Base-by-base conservation (phyloP, 371 early-diverging fungal genomes). In the Cladochytrium tenue region DNA sequence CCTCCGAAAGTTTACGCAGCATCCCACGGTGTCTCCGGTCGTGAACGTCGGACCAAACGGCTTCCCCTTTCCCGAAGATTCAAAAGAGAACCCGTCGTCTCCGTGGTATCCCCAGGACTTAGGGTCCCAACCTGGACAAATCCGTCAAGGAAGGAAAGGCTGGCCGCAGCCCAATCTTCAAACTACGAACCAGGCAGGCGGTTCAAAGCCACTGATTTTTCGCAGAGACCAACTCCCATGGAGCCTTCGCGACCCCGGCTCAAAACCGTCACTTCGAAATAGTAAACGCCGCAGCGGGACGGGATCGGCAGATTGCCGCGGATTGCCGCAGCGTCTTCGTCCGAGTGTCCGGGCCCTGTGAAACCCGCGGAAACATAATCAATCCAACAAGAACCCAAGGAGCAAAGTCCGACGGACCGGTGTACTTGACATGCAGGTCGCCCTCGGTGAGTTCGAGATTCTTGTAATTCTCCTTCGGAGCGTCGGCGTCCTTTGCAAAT, bases 21-120 rank as follows among this genome's bases (percentile, higher is more conserved):
- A 96, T 3, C 98, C 98, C 53, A 96, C 87, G 0, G 88, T 84
- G 71, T 97, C 98, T 13, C 93, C 93, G 1, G 93, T 95, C 25
- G 89, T 87, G 65, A 90, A 98, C 4, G 85, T 85, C 15, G 97
- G 98, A 0, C 98, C 98, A 71, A 90, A 98, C 10, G 81, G 73
- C 30, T 87, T 77, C 25, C 97, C 97, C 26, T 81, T 87, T 2
- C 92, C 93, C 7, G 88, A 84, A 43, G 92, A 90, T 63, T 81
- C 80, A 72, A 96, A 95, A 35, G 80, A 73, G 62, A 90, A 78
- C 15, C 98, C 98, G 75, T 98, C 97, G 76, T 96, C 95, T 36
- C 95, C 85, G 65, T 80, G 80, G 61, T 82, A 82, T 23, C 83
- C 83, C 75, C 77, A 82, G 0, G 76, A 73, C 26, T 58, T 43